phyloP scores from a whole-genome alignment of 768 basidiomycete genomes.

The Phaeotremella fagi region DNA sequence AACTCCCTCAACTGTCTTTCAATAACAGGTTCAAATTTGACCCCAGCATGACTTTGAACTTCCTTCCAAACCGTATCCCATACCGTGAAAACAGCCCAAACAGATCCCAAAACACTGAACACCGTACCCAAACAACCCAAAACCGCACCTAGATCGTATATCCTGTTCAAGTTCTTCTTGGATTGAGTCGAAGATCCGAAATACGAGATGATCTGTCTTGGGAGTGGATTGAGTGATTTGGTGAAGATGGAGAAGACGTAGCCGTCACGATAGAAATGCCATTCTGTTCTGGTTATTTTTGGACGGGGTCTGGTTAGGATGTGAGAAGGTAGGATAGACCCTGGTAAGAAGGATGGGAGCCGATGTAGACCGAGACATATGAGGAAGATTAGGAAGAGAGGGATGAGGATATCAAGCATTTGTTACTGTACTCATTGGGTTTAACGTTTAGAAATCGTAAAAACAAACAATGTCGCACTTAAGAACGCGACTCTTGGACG shows the following conservation, averaged over 20 bases:
- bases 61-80: conserved; percentile 36
- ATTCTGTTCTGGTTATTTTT: not conserved
- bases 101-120: conserved; percentile 3
- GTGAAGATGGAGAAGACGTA: conserved; percentile 22
- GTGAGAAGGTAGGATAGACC: conserved; percentile 4
- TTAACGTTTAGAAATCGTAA: too few species aligned
- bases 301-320: conserved; percentile 10
- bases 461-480: too few species aligned
- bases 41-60: conserved; percentile 19
- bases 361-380: conserved; percentile 15
- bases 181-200: not conserved
- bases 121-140: conserved; percentile 16
- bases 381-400: conserved; percentile 10
- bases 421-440: not conserved
- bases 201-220: conserved; percentile 10
- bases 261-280: conserved; percentile 16
- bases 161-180: conserved; percentile 4
- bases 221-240: conserved; percentile 18
- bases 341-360: conserved; percentile 1
- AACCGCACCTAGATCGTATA: conserved; percentile 20
- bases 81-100: conserved; percentile 23
- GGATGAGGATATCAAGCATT: conserved; percentile 15
- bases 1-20: conserved; percentile 1
- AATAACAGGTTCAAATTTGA: too few species aligned
- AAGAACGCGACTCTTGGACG: not conserved